These are phyloP conservation scores for Thermothelomyces thermophilus DNA, from an alignment of 2,329 filamentous ascomycete genomes.

Conservation along the genomic window DNA sequence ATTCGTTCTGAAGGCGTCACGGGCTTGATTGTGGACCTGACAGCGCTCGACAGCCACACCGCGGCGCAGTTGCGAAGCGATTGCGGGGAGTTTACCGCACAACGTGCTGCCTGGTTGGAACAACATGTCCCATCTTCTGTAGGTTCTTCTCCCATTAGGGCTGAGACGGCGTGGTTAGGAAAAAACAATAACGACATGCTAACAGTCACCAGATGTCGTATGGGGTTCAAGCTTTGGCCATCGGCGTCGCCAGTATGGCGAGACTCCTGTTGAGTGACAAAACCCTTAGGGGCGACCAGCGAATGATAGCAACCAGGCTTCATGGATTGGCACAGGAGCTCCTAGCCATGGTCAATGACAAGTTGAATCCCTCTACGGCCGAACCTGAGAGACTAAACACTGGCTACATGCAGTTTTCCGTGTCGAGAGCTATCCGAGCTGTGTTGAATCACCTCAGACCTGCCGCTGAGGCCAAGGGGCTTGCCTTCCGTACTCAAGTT, in stretches of 20 bases:
- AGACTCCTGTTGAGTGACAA: too few species aligned
- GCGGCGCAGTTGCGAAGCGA: too few species aligned
- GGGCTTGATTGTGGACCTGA: slow-evolving; percentile 68
- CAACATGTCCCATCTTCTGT: slow-evolving; percentile 42
- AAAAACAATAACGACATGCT: too few species aligned
- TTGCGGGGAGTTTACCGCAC: too few species aligned
- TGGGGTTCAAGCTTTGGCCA: too few species aligned
- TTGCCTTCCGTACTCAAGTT: slow-evolving; percentile 63
- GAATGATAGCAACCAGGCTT: too few species aligned
- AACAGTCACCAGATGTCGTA: too few species aligned
- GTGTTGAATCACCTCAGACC: slow-evolving; percentile 85
- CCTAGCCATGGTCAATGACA: slow-evolving; percentile 84
- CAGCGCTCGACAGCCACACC: neutral
- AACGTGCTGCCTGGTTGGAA: slow-evolving; percentile 22
- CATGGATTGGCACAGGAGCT: slow-evolving; percentile 59
- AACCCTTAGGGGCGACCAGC: too few species aligned
- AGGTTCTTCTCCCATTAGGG: too few species aligned
- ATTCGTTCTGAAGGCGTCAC: slow-evolving; percentile 63
- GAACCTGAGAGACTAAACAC: slow-evolving; percentile 72
- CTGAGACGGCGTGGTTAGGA: too few species aligned
- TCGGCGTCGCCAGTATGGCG: too few species aligned
- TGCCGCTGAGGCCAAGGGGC: slow-evolving; percentile 70
- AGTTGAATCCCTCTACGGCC: slow-evolving; percentile 82
- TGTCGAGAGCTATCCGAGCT: slow-evolving; percentile 67
- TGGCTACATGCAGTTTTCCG: slow-evolving; percentile 72